phyloP scores from a whole-genome alignment of 225 moss, liverwort and hornwort genomes.

The Physcomitrellopsis africana region DNA sequence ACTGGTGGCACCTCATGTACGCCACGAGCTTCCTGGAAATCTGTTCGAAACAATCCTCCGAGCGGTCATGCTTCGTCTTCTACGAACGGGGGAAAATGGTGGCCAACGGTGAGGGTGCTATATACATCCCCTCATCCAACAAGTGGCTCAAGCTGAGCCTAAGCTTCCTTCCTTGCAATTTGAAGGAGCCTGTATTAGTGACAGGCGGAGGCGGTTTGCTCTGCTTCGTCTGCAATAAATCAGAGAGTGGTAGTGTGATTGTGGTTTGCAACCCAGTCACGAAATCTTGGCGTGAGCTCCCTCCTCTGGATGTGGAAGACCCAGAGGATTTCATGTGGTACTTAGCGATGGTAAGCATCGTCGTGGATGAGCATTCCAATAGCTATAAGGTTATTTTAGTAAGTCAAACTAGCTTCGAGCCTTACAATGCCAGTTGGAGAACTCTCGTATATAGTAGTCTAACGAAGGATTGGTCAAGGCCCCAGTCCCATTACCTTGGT shows the following conservation, averaged over 20 bases:
- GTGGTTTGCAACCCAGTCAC: constrained; percentile 32
- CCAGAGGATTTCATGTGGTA: constrained; percentile 31
- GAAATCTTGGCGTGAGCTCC: constrained; percentile 24
- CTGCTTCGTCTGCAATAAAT: constrained; percentile 27
- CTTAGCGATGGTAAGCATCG: constrained; percentile 27
- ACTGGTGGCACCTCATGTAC: constrained; percentile 35
- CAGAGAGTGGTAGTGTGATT: constrained; percentile 23
- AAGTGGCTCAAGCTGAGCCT: constrained; percentile 29
- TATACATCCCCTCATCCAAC: constrained; percentile 25
- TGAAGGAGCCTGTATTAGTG: constrained; percentile 31
- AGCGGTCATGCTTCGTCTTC: constrained; percentile 29
- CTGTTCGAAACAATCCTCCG: constrained; percentile 15
- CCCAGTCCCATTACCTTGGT: constrained; percentile 18
- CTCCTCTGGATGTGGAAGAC: constrained; percentile 28
- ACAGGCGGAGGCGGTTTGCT: constrained; percentile 26
- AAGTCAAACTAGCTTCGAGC: constrained; percentile 28
- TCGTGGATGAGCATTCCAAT: constrained; percentile 24
- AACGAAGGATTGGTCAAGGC: constrained; percentile 27
- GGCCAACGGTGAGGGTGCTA: constrained; percentile 26
- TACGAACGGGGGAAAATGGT: constrained; percentile 28
- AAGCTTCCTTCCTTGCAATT: constrained; percentile 28
- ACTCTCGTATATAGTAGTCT: constrained; percentile 26
- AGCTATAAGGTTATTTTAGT: constrained; percentile 29
- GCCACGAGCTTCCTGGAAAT: constrained; percentile 26
- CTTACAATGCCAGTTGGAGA: constrained; percentile 32